These are phyloP conservation scores for Glutinoglossum americanum DNA, from an alignment of 495 filamentous ascomycete genomes.

Conservation along the genomic window DNA sequence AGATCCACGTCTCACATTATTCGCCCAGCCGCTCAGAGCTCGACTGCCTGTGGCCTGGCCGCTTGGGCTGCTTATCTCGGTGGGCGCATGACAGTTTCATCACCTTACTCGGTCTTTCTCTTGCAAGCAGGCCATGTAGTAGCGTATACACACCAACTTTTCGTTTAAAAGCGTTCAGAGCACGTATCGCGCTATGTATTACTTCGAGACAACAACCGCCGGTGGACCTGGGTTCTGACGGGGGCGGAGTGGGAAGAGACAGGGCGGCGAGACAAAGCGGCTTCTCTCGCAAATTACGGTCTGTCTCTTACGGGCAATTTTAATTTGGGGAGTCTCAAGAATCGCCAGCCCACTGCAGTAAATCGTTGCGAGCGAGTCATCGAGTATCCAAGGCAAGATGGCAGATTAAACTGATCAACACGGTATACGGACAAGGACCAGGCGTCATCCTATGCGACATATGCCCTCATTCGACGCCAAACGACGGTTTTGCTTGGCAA, in stretches of 20 bases:
- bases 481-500: no score
- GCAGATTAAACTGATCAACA: no score
- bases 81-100: conserved; percentile 1
- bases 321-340: neutral
- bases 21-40: neutral
- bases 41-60: neutral
- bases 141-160: no score
- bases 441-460: no score
- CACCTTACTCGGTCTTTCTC: neutral
- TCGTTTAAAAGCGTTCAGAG: no score
- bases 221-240: neutral
- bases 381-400: no score
- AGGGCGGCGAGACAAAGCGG: conserved; percentile 1
- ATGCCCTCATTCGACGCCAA: no score
- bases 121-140: no score
- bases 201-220: neutral
- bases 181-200: neutral
- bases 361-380: neutral
- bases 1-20: neutral
- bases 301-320: neutral
- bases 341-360: neutral
- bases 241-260: neutral
- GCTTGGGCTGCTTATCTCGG: neutral
- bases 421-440: no score
- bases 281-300: neutral